Percentiles rank a stretch among this genome's conserved stretches.
These are phyloP conservation scores for Fusarium poae DNA, from an alignment of 2,329 filamentous ascomycete genomes.

Conservation along the genomic window DNA sequence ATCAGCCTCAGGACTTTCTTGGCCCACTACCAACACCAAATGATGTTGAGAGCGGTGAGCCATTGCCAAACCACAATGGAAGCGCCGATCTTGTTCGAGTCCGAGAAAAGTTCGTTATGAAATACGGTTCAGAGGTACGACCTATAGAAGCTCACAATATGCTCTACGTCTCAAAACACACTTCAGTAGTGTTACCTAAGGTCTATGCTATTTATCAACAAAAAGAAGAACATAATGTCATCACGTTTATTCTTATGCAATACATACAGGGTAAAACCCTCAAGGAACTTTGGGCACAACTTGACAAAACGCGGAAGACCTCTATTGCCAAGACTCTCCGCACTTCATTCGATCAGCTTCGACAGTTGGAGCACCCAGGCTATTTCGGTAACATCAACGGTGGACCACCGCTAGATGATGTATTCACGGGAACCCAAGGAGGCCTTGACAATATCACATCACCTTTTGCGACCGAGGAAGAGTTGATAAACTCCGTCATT, in stretches of 20 bases:
- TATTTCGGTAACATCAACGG: slow-evolving; percentile 36
- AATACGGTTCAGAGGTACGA: slow-evolving; percentile 28
- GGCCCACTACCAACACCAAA: slow-evolving; percentile 23
- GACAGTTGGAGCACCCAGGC: slow-evolving; percentile 31
- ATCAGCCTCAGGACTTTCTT: slow-evolving; percentile 4
- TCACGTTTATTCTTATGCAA: slow-evolving; percentile 43
- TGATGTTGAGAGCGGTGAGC: slow-evolving; percentile 19
- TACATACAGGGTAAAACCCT: slow-evolving; percentile 29
- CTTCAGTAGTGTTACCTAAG: slow-evolving; percentile 33
- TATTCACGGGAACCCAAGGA: slow-evolving; percentile 29
- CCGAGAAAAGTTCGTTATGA: slow-evolving; percentile 20
- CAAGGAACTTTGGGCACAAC: not conserved
- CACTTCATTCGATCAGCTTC: slow-evolving; percentile 26
- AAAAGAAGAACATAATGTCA: not conserved
- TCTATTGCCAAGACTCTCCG: slow-evolving; percentile 25
- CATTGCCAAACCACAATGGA: not conserved
- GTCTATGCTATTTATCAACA: slow-evolving; percentile 43
- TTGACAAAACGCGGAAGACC: slow-evolving; percentile 8
- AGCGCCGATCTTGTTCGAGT: slow-evolving; percentile 12
- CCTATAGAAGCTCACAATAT: slow-evolving; percentile 42
- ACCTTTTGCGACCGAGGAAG: slow-evolving; percentile 21
- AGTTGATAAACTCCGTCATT: slow-evolving; percentile 28
- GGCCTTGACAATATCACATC: slow-evolving; percentile 16
- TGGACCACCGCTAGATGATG: slow-evolving; percentile 32
- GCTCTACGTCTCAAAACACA: slow-evolving; percentile 36